Base-by-base conservation (phyloP, 345 rosid species). In the Ailanthus altissimus region DNA sequence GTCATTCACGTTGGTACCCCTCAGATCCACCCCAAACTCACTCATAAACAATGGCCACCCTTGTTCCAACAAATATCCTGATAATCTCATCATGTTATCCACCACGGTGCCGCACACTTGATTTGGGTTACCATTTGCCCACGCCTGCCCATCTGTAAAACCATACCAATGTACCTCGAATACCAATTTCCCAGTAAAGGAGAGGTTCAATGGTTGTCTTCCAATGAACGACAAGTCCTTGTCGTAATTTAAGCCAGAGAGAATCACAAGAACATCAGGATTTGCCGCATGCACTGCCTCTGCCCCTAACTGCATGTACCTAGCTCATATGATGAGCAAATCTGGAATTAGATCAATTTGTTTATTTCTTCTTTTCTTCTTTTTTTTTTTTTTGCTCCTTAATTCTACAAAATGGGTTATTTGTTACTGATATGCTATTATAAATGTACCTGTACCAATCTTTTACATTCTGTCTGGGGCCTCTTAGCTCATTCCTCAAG, bases 401-500 rank as follows among this genome's bases (percentile, higher is more conserved):
- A 21, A n/a, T 56, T 56, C 26, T 56, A n/a, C 59, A n/a, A 56
- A 56, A 8, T 20, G 21, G 7, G n/a, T 8, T 8, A 56, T 4
- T n/a, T 8, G 16, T 60, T 26, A 26, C 32, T 60, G 9, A 18
- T 49, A 32, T 20, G 6, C 21, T 28, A 50, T 23, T 14, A 50
- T 32, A 6, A 60, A 26, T 74, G 59, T 92, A 92, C 95, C 85
- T 92, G 88, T 92, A 94, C 98, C 98, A 96, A 67, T 92, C 98
- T 11, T 86, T 81, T 12, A 77, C 85, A 40, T 91, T 96, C 80
- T 96, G 99, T 40, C 69, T 89, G 42, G 90, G 83, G 53, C 99
- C 99, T 57, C 99, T 87, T 40, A 94, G 97, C 77, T 96, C 99
- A 66, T 96, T 96, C 78, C 99, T 92, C 77, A 96, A 73, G 88